Evolutionary conservation across 169 alveolate species (phyloP).

Genomic region (Cryptosporidium sp.): DNA sequence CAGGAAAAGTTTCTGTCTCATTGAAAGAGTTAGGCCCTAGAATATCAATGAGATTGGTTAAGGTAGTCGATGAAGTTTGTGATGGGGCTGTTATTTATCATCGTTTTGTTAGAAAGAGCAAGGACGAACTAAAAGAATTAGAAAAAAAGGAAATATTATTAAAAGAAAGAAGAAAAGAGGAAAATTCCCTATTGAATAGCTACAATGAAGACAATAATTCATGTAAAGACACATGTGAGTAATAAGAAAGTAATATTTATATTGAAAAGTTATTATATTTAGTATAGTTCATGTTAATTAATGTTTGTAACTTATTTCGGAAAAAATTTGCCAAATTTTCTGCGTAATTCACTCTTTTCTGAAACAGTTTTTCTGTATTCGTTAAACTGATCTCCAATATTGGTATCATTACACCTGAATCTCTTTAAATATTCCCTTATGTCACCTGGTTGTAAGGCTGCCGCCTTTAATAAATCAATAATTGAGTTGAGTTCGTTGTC

Average conservation of each 20-base stretch:
- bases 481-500: slow-evolving; percentile 86
- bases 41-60: slow-evolving; percentile 75
- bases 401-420: slow-evolving; percentile 85
- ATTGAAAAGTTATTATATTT: background rate
- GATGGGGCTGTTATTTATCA: slow-evolving; percentile 82
- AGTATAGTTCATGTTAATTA: background rate
- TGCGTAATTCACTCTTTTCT: slow-evolving; percentile 14
- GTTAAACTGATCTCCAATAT: slow-evolving; percentile 82
- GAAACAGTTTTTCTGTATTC: slow-evolving; percentile 62
- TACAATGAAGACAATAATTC: background rate
- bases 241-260: background rate
- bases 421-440: slow-evolving; percentile 80
- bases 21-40: slow-evolving; percentile 81
- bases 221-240: background rate
- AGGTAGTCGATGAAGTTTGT: slow-evolving; percentile 81
- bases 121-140: slow-evolving; percentile 76
- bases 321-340: slow-evolving; percentile 51
- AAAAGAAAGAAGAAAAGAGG: slow-evolving; percentile 78
- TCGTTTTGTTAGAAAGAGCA: slow-evolving; percentile 79
- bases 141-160: slow-evolving; percentile 74
- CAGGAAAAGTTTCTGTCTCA: slow-evolving; percentile 74
- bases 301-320: background rate
- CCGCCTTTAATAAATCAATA: slow-evolving; percentile 85
- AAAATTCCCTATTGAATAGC: background rate
- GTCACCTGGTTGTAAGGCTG: slow-evolving; percentile 85